Evolutionary conservation across 805 yeast species (phyloP), one percentile per base, ranked within the genome.

Genomic region (Lipomyces lipofer): DNA sequence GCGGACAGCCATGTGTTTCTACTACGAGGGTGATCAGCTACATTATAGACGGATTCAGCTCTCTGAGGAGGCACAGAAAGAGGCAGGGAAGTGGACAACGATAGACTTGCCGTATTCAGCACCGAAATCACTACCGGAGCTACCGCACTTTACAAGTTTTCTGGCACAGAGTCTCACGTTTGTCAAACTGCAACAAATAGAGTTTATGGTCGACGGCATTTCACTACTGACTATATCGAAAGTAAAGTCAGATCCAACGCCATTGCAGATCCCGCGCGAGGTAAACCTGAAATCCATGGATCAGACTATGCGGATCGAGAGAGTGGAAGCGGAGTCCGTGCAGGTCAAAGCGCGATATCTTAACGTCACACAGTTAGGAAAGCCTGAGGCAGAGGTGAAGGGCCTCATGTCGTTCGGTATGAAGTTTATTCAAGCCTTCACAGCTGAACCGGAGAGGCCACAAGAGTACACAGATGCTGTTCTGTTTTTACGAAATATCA

Each of bases 81-180:
- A 55, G 6, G 51, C 40, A 8, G 59, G 59, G 21, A 59, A 63
- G 28, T 71, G 75, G 63, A 73, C 76, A 1, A 61, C 71, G 3
- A 63, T 73, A 9, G 76, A 73, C 53, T 49, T 73, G 25, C 74
- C 75, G 0, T 73, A 71, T 49, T 52, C 69, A 10, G 32, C 58
- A 1, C 56, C 62, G 1, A 66, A 64, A 4, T 48, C 50, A 6
- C 25, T 73, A 22, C 75, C 75, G 0, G 69, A 68, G 30, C 59
- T 73, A 30, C 54, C 63, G 8, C 62, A 63, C 8, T 73, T 73
- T 45, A 63, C 71, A 1, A 71, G 72, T 2, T 73, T 73, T 50
- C 55, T 73, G 27, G 67, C 73, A 6, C 75, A 73, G 52, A 71
- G 74, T 47, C 64, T 73, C 49, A 60, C 67, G 56, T 64, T 73